Percentiles rank a stretch among this genome's conserved stretches.
Evolutionary conservation across 257 asterid species (phyloP).

Genomic region (Cinchona pubescens): DNA sequence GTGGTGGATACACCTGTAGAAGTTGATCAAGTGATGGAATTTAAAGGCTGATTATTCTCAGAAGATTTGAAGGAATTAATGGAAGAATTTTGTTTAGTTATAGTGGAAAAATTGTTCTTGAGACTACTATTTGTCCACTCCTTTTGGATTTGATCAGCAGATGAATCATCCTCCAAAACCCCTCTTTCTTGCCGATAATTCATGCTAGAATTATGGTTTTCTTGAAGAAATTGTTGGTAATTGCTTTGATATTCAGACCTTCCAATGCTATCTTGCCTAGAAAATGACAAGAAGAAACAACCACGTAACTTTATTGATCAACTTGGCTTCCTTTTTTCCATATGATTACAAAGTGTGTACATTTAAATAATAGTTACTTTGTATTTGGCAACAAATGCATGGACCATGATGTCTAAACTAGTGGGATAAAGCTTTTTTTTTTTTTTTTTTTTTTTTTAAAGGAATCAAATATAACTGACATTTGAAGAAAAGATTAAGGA

Average conservation of each 20-base stretch:
- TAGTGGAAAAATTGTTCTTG: slow-evolving; percentile 25
- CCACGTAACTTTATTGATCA: slow-evolving; percentile 28
- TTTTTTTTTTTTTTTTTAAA: too few species aligned
- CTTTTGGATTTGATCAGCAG: slow-evolving; percentile 14
- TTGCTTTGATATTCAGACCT: slow-evolving; percentile 38
- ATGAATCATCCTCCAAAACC: slow-evolving; percentile 9
- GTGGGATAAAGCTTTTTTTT: slow-evolving; percentile 9
- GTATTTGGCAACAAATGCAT: slow-evolving; percentile 15
- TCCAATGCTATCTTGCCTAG: slow-evolving; percentile 42
- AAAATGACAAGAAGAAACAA: slow-evolving; percentile 47
- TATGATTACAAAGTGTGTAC: slow-evolving; percentile 13
- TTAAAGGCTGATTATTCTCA: slow-evolving; percentile 16
- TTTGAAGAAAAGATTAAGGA: neutral
- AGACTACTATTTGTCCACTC: slow-evolving; percentile 7
- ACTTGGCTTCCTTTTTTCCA: slow-evolving; percentile 34
- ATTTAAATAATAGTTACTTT: slow-evolving; percentile 16
- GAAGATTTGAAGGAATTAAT: slow-evolving; percentile 15
- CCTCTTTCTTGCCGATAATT: slow-evolving; percentile 37
- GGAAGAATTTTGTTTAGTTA: slow-evolving; percentile 25
- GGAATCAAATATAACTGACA: neutral
- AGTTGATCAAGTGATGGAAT: slow-evolving; percentile 16
- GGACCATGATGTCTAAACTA: slow-evolving; percentile 14
- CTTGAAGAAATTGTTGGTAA: slow-evolving; percentile 39
- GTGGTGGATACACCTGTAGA: slow-evolving; percentile 14
- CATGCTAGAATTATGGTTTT: slow-evolving; percentile 43